Evolutionary conservation across 257 asterid genomes (phyloP).

Genomic region (Solanum gandarillasii): DNA sequence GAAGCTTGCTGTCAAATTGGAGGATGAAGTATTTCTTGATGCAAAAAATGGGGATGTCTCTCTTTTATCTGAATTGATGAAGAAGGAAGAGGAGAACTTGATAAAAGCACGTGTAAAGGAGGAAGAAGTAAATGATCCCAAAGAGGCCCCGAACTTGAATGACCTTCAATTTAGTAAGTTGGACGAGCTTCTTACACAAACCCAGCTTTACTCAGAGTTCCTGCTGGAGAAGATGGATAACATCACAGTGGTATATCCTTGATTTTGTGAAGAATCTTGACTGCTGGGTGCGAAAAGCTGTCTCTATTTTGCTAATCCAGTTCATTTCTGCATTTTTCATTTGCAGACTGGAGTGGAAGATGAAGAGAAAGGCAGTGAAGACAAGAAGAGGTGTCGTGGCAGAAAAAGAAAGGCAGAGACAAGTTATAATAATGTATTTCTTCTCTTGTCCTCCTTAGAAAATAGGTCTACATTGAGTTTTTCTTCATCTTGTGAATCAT

Average conservation of each 20-base stretch:
- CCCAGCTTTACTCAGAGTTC: conserved; percentile 86
- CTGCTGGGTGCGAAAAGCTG: not conserved
- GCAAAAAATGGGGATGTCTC: conserved; percentile 31
- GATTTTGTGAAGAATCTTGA: not conserved
- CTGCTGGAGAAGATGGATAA: conserved; percentile 91
- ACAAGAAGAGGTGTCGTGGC: conserved; percentile 56
- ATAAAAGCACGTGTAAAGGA: conserved; percentile 42
- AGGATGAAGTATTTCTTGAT: conserved; percentile 23
- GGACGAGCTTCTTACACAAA: conserved; percentile 90
- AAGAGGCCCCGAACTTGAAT: conserved; percentile 45
- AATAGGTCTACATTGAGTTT: not conserved
- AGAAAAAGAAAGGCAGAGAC: conserved; percentile 57
- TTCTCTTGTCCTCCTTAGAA: not conserved
- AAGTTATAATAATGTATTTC: conserved; percentile 43
- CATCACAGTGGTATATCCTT: conserved; percentile 38
- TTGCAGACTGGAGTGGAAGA: conserved; percentile 37
- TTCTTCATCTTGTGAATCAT: not conserved
- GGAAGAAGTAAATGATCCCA: conserved; percentile 17
- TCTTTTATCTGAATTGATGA: conserved; percentile 41
- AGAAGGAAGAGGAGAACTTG: conserved; percentile 51
- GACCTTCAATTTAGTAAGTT: conserved; percentile 63
- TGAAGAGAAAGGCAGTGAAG: conserved; percentile 24
- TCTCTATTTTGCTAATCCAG: conserved; percentile 2
- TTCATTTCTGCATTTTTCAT: conserved; percentile 3
- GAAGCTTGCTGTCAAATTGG: conserved; percentile 14